Conservation (phyloP, 768 basidiomycete species). For the Saitozyma podzolica region DNA sequence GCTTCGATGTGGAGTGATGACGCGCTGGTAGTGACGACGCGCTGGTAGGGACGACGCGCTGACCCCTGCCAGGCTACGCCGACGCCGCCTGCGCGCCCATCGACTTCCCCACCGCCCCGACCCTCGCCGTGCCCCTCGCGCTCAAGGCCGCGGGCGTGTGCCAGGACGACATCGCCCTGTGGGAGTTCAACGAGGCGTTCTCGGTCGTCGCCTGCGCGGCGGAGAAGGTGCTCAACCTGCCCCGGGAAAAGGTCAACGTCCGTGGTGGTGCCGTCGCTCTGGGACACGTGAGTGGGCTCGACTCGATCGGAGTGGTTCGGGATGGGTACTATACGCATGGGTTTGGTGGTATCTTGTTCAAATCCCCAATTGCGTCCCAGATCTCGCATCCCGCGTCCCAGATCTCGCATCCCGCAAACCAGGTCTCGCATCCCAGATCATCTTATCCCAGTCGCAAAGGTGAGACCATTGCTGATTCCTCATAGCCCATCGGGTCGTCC, state of each 20-base stretch:
- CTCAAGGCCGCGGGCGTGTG: conserved; percentile 82
- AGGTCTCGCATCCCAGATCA: background rate
- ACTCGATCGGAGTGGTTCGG: background rate
- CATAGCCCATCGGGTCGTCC: conserved; percentile 91
- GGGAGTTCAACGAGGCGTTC: conserved; percentile 98
- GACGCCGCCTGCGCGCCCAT: conserved; percentile 96
- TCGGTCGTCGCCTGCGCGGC: conserved; percentile 88
- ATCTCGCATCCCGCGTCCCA: background rate
- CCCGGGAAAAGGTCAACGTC: conserved; percentile 82
- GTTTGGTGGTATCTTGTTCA: background rate
- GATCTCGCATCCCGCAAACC: too few species aligned
- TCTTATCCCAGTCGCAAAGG: background rate
- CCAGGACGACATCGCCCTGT: conserved; percentile 79
- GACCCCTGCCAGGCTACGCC: conserved; percentile 71
- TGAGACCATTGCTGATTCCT: conserved; percentile 22
- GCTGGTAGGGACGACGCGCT: too few species aligned
- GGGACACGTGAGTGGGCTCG: conserved; percentile 57
- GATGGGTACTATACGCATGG: background rate
- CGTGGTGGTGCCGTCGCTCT: conserved; percentile 91
- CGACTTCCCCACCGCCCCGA: conserved; percentile 94
- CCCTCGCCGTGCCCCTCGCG: conserved; percentile 83
- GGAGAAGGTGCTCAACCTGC: conserved; percentile 80
- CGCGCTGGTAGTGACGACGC: too few species aligned
- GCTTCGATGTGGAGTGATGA: background rate
- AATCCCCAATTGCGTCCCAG: too few species aligned